These are phyloP conservation scores for Calycina herbarum DNA, from an alignment of 2,329 filamentous ascomycete genomes.

Conservation along the genomic window DNA sequence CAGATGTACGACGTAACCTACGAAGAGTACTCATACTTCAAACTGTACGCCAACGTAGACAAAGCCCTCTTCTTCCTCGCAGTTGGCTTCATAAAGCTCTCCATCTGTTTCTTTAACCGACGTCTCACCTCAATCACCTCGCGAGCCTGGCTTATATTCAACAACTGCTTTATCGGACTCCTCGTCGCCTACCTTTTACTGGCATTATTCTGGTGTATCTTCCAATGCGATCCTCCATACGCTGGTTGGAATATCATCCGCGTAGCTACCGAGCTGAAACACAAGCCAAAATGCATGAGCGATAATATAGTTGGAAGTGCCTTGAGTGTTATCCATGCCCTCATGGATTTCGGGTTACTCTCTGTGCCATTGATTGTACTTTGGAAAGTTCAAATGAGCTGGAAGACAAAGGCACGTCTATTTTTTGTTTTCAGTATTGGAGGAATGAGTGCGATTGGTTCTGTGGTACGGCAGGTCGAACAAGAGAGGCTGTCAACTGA, in stretches of 20 bases:
- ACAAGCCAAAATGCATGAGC: not conserved
- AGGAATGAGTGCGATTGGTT: conserved; percentile 2
- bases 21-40: conserved; percentile 1
- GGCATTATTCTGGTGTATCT: not conserved
- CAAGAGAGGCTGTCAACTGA: not conserved
- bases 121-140: conserved; percentile 3
- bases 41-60: not conserved
- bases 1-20: conserved; percentile 4
- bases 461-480: not conserved
- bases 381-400: conserved; percentile 2
- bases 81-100: conserved; percentile 1
- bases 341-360: conserved; percentile 1
- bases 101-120: not conserved
- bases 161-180: not conserved
- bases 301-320: not conserved
- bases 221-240: not conserved
- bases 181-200: not conserved
- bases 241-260: conserved; percentile 2
- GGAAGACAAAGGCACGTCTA: not conserved
- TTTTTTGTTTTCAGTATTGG: conserved; percentile 4
- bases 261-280: not conserved
- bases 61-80: not conserved
- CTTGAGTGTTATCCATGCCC: not conserved
- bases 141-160: not conserved
- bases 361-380: not conserved